Base-by-base conservation (phyloP, 345 rosid genomes). In the Lepidium didymum region DNA sequence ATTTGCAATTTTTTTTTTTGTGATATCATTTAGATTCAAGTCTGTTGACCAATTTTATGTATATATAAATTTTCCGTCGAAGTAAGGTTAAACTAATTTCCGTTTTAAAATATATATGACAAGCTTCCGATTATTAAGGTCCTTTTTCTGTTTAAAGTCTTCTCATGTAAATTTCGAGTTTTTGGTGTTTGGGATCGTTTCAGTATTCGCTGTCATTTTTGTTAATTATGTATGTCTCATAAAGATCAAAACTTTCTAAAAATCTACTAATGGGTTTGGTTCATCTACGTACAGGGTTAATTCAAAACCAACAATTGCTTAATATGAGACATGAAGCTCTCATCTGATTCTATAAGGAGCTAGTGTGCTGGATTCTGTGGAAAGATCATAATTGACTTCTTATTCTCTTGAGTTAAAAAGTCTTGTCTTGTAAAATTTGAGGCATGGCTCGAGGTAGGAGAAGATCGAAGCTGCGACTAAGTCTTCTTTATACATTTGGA, bases 361-460 rank as follows among this genome's bases (percentile, higher is more conserved):
- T 56, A 52, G 33, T 34, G 37, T 21, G 27, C 18, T 56, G 7
- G 65, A 56, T 64, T 12, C 12, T 73, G 67, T 67, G 59, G 25
- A 69, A 69, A 47, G 27, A 57, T 36, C 58, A 56, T 10, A 43
- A 2, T 36, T 31, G 71, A 18, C 42, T 55, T 75, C 57, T 14
- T 51, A 33, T 34, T 55, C 15, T 44, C 16, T 41, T 36, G 33
- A 29, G 43, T 40, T 5, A 35, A 45, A 11, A 2, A 46, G 16
- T 42, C 36, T 42, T 52, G n/a, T 4, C 31, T 27, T 27, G 31
- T 62, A 76, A 50, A 37, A n/a, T 31, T 62, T 50, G 43, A 58
- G 69, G 71, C 76, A 94, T 94, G 99, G 76, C 96, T 67, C 55
- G 86, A 60, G 90, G 97, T 40, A 85, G 89, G 70, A 85, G 84